Base-by-base conservation (phyloP, 345 rosid genomes). In the Ailanthus altissimus region DNA sequence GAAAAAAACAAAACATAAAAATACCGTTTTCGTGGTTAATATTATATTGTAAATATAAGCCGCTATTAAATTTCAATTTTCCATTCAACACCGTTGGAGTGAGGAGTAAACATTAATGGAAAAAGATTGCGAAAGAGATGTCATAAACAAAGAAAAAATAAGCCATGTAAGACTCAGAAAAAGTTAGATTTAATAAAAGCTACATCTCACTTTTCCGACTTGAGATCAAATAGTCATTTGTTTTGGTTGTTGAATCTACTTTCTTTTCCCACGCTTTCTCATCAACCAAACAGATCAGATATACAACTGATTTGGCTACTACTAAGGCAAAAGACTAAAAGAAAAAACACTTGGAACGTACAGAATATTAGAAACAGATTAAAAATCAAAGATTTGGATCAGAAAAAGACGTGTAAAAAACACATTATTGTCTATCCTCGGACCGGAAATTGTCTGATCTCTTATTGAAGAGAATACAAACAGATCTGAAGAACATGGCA, bases 51-150 rank as follows among this genome's bases (percentile, higher is more conserved):
- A 36, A 16, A 16, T 18, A 20, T 13, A 11, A 67, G 67, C 38
- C 7, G 40, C 78, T 16, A 15, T 40, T 50, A 75, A 42, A 8
- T 21, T 72, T 28, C n/a, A 49, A 38, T 82, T 76, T 81, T 72
- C 0, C 20, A 84, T 72, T 75, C 81, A 80, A 84, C 77, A 78
- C 59, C 70, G 80, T 79, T 25, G 64, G 74, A 40, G 63, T 79
- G 64, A 56, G 47, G 77, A 43, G 74, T 59, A 36, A 72, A 51
- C 72, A 53, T 32, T 45, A 9, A 66, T 11, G 1, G 63, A 58
- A 73, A 81, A 72, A 21, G 42, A 26, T 1, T 21, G 0, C 46
- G 45, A 20, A 50, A n/a, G 8, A 38, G 5, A 76, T 74, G 78
- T 78, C 83, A 79, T 23, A 16, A 1, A 59, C 70, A 21, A 53